Evolutionary conservation across 2,329 filamentous ascomycete genomes (phyloP).

Genomic region (Ceratocystis albifundus): DNA sequence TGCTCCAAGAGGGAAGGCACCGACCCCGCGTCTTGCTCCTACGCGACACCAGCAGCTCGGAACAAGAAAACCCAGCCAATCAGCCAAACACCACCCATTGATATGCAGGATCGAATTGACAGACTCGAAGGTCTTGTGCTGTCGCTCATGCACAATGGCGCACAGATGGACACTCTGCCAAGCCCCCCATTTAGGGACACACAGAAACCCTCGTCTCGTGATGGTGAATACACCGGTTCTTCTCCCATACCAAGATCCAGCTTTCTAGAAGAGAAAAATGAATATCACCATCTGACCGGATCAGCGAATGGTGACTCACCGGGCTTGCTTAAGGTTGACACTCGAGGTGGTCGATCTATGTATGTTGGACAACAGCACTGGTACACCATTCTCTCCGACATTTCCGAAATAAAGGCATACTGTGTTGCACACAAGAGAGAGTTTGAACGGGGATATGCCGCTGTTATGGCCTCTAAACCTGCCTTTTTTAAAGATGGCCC

Average conservation of each 20-base stretch:
- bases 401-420: constrained; percentile 87
- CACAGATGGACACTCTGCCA: constrained; percentile 36
- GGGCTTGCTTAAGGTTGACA: constrained; percentile 71
- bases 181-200: neutral
- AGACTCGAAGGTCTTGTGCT: constrained; percentile 83
- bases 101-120: constrained; percentile 98
- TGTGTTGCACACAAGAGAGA: constrained; percentile 81
- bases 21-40: constrained; percentile 70
- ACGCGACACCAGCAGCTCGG: constrained; percentile 59
- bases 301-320: constrained; percentile 51
- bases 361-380: constrained; percentile 78
- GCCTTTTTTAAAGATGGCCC: constrained; percentile 51
- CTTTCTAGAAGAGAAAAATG: constrained; percentile 27
- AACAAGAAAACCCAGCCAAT: constrained; percentile 58
- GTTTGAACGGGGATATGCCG: constrained; percentile 67
- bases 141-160: constrained; percentile 83
- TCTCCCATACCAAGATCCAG: constrained; percentile 9
- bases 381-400: constrained; percentile 68
- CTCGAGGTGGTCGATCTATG: constrained; percentile 63
- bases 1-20: constrained; percentile 82
- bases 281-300: constrained; percentile 26
- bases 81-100: constrained; percentile 56
- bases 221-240: constrained; percentile 3
- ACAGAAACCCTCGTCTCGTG: neutral
- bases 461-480: constrained; percentile 58